Evolutionary conservation across 108 stramenopile species (phyloP).

Genomic region (Cyclotella sp.): DNA sequence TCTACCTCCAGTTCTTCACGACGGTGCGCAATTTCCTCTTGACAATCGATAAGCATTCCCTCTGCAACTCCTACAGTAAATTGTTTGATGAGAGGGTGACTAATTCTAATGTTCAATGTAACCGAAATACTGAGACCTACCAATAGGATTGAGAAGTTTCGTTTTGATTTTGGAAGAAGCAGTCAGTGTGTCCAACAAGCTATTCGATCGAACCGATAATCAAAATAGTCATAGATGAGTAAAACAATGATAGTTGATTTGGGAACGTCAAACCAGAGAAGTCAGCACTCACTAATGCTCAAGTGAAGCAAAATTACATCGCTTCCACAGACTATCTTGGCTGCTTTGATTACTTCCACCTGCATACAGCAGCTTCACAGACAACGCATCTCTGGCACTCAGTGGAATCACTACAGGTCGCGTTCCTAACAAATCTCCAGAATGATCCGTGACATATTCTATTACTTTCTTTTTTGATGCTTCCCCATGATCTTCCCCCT

Average conservation of each 20-base stretch:
- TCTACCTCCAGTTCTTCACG: slow-evolving; percentile 65
- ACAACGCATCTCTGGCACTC: slow-evolving; percentile 72
- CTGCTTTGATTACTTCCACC: slow-evolving; percentile 13
- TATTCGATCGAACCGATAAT: neutral
- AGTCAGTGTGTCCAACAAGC: slow-evolving; percentile 71
- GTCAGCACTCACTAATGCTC: slow-evolving; percentile 58
- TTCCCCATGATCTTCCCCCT: slow-evolving; percentile 72
- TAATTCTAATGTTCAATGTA: neutral
- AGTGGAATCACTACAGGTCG: slow-evolving; percentile 77
- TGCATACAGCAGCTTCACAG: slow-evolving; percentile 60
- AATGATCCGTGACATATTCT: slow-evolving; percentile 79
- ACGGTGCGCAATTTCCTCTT: slow-evolving; percentile 53
- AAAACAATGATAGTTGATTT: neutral
- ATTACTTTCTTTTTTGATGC: slow-evolving; percentile 65
- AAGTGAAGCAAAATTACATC: slow-evolving; percentile 67
- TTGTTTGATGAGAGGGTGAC: neutral
- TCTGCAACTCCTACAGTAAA: slow-evolving; percentile 59
- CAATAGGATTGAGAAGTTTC: slow-evolving; percentile 81
- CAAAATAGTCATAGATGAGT: neutral
- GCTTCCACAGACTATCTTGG: slow-evolving; percentile 52
- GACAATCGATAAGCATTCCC: slow-evolving; percentile 66
- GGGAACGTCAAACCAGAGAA: neutral
- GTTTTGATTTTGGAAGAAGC: slow-evolving; percentile 75
- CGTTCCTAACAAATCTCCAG: slow-evolving; percentile 75
- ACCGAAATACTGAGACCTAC: neutral